Conservation (phyloP, 352 stramenopile genomes). For the Globisporangium irregulare region DNA sequence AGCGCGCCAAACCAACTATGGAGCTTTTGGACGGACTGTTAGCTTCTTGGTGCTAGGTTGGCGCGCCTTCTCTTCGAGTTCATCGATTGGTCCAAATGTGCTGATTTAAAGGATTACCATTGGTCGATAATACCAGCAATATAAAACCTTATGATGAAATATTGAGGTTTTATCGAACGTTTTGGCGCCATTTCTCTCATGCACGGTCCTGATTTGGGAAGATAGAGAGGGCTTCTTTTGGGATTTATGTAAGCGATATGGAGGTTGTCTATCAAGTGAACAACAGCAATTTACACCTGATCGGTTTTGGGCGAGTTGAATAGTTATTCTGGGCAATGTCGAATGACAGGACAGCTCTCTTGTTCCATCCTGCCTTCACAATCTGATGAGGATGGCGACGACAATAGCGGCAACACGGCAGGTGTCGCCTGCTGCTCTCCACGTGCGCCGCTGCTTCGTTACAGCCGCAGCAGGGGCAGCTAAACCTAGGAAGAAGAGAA, state of each 20-base stretch:
- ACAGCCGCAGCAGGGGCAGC: conserved; percentile 6
- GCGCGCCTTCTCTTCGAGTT: neutral
- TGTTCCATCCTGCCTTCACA: neutral
- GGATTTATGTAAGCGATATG: neutral
- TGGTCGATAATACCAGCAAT: neutral
- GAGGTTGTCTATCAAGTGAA: neutral
- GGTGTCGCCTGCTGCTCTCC: neutral
- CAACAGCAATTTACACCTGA: neutral
- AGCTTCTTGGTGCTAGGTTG: neutral
- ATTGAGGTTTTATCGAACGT: neutral
- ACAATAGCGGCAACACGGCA: neutral
- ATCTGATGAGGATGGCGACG: neutral
- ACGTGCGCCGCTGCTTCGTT: neutral
- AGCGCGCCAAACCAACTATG: conserved; percentile 9
- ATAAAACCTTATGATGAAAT: neutral
- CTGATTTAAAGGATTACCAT: neutral
- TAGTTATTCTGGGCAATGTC: neutral
- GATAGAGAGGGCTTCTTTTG: neutral
- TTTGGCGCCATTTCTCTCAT: neutral
- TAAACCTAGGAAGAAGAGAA: conserved; percentile 8
- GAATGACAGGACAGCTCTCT: neutral
- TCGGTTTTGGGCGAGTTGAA: neutral
- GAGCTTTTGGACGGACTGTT: neutral
- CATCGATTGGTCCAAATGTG: neutral
- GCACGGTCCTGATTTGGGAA: neutral